Base-by-base conservation (phyloP, 2,329 filamentous ascomycete species). In the Albifimbria verrucaria region DNA sequence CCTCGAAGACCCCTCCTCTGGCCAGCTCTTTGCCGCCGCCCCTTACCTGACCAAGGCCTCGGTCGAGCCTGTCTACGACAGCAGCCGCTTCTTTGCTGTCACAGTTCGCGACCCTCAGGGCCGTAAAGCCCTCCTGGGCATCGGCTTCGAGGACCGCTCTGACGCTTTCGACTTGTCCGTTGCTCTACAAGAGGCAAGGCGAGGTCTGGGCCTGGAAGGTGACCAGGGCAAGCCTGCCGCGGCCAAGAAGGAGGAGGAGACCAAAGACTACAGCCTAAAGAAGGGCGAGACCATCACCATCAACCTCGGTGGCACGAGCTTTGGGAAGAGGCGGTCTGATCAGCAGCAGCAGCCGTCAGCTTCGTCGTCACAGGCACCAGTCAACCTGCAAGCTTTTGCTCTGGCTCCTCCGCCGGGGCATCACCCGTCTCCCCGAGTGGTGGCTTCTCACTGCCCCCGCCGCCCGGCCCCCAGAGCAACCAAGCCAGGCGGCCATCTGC, bases 271-370 rank as follows among this genome's bases (percentile, higher is more conserved):
- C 65, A 92, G 89, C 63, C 70, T 96, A 58, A 96, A 96, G 70
- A 90, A 92, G 55, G 91, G 91, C 11, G 88, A 96, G 78, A 96
- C 89, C 18, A 95, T 96, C 61, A 90, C 87, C 22, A 86, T 95
- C 58, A 90, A 89, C 67, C 79, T 94, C 4, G 83, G 84, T 21
- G 80, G 77, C 32, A 71, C 70, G 48, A 77, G 77, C 58, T 77
- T 81, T 54, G 78, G 77, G 17, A 71, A 78, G 59, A 77, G 82
- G 59, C 77, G 67, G 62, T 66, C 65, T 52, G 72, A 66, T 59
- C 66, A 72, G 47, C 53, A 55, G 36, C 51, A 55, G 20, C 41
- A 56, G 4, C 49, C 57, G 0, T 48, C 59, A 2, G 44, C 57
- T 7, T 50, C 55, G 7, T 59, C 53, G 42, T 56, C 60, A 51